Evolutionary conservation across 176 grass and related monocot species (phyloP).

Genomic region (Phoenix dactylifera): DNA sequence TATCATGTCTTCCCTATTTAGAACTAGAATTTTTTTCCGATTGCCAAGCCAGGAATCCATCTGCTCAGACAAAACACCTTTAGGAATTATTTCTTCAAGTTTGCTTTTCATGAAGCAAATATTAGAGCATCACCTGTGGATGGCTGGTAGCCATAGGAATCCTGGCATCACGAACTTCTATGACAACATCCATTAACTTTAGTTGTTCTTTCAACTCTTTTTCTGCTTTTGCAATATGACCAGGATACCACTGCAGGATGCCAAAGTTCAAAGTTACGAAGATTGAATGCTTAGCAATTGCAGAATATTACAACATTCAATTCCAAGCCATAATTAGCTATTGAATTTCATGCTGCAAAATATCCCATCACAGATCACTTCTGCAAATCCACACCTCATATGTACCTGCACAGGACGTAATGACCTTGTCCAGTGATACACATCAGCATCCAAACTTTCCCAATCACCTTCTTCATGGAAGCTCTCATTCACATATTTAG

Average conservation of each 20-base stretch:
- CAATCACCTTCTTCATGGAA: slow-evolving; percentile 39
- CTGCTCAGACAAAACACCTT: slow-evolving; percentile 26
- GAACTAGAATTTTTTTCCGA: slow-evolving; percentile 77
- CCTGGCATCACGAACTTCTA: slow-evolving; percentile 87
- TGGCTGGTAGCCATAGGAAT: slow-evolving; percentile 91
- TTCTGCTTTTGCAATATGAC: slow-evolving; percentile 98
- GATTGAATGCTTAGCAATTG: no score
- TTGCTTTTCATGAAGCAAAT: slow-evolving; percentile 11
- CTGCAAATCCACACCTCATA: slow-evolving; percentile 42
- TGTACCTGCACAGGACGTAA: slow-evolving; percentile 87
- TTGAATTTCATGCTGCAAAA: background rate
- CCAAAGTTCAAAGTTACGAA: background rate
- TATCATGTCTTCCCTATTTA: slow-evolving; percentile 97
- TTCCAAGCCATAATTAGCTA: no score
- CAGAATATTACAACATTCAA: no score
- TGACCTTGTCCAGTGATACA: slow-evolving; percentile 72
- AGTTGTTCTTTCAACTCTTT: slow-evolving; percentile 86
- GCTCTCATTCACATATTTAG: slow-evolving; percentile 10
- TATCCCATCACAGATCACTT: background rate
- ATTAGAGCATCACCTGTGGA: slow-evolving; percentile 55
- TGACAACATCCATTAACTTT: slow-evolving; percentile 96
- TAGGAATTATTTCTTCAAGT: background rate
- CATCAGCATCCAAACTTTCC: slow-evolving; percentile 77
- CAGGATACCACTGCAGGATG: slow-evolving; percentile 85
- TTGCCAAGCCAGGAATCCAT: slow-evolving; percentile 95